Evolutionary conservation across 1,284 basidiomycete species (phyloP), one percentile per base, ranked within the genome.

Genomic region (Farysia itapuensis): DNA sequence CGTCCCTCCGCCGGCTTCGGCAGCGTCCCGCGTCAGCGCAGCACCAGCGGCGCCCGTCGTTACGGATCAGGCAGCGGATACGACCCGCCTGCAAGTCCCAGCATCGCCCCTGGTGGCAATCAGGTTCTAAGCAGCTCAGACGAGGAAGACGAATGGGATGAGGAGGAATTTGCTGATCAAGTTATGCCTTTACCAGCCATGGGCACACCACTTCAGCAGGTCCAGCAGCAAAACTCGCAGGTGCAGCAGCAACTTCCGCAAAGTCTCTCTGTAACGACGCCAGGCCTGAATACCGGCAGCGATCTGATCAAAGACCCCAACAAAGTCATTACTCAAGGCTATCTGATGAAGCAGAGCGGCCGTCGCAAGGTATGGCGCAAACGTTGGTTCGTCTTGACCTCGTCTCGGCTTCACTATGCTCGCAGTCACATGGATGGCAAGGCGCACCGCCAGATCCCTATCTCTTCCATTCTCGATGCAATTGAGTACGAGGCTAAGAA

Each of bases 361-460:
- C 90, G 94, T 64, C 84, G 93, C 67, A 87, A 90, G 69, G 89
- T 86, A 51, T 99, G 95, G 95, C 82, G 91, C 48, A 98, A 99
- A 79, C 81, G 79, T 11, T 80, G 78, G 77, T 80, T 80, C 28
- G 72, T 78, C 7, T 63, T 80, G 9, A 77, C 74, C 13, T 58
- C 71, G 12, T 60, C 70, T 14, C 58, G 68, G 20, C 51, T 80
- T 25, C 64, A 74, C 24, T 80, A 79, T 40, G 65, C 76, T 5
- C 51, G 74, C 2, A 78, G 72, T 25, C 79, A 80, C 43, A 80
- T 80, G 78, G 66, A 94, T 75, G 84, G 84, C 35, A 91, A 88
- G 78, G 83, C 88, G 12, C 87, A 94, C 65, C 85, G 90, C 16
- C 83, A 87, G 67, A 90, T 98, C 64, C 84, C 88, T 0, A 84